Evolutionary conservation across 2,329 filamentous ascomycete genomes (phyloP).

Genomic region (Aspergillus pseudoterreus): DNA sequence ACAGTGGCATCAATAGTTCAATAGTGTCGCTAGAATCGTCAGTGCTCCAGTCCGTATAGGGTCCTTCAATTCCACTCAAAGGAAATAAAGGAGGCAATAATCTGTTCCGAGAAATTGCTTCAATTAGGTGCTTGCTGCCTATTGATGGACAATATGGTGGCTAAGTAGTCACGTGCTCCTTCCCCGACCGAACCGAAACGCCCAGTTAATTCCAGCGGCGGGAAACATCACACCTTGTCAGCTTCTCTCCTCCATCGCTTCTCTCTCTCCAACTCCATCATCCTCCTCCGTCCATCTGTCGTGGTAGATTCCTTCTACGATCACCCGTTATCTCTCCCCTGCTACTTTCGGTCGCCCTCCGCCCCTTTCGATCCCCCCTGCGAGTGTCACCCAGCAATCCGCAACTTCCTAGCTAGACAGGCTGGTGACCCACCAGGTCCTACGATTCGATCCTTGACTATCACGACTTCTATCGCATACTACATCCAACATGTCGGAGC

Average conservation of each 20-base stretch:
- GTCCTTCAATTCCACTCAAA: not conserved
- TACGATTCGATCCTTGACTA: slow-evolving; percentile 7
- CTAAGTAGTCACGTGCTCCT: slow-evolving; percentile 19
- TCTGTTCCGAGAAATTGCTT: not conserved
- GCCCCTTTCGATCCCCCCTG: slow-evolving; percentile 1
- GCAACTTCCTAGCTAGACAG: slow-evolving; percentile 11
- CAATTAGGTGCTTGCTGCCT: slow-evolving; percentile 10
- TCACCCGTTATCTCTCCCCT: slow-evolving; percentile 1
- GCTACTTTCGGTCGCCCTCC: slow-evolving; percentile 4
- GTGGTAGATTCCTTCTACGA: not conserved
- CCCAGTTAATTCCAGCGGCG: slow-evolving; percentile 20
- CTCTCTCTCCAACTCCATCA: slow-evolving; percentile 7
- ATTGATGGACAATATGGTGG: not conserved
- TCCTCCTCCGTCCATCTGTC: slow-evolving; percentile 5
- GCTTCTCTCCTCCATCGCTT: slow-evolving; percentile 17
- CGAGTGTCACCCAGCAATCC: slow-evolving; percentile 12
- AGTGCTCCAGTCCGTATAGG: too few relatives aligned
- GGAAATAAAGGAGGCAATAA: not conserved
- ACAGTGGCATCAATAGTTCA: too few relatives aligned
- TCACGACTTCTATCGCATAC: slow-evolving; percentile 12
- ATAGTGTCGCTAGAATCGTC: too few relatives aligned
- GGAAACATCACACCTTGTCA: slow-evolving; percentile 24
- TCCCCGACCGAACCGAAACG: slow-evolving; percentile 23
- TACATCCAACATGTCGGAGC: slow-evolving; percentile 52
- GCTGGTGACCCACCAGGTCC: slow-evolving; percentile 16